These are phyloP conservation scores for Globisporangium radiosum DNA, from an alignment of 352 stramenopile species.

Conservation along the genomic window DNA sequence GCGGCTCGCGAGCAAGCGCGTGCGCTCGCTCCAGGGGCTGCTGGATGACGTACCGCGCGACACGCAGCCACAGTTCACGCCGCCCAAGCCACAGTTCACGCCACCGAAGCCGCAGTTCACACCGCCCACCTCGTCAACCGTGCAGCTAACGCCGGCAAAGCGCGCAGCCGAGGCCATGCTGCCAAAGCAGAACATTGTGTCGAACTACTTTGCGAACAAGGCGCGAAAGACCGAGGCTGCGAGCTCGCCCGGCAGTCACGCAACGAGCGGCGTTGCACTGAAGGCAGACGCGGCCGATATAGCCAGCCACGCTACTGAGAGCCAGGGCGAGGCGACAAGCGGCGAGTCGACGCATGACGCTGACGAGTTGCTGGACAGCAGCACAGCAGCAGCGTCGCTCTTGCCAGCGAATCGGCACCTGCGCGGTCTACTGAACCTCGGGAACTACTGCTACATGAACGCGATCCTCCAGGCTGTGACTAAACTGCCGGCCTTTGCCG, in stretches of 20 bases:
- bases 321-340: slow-evolving; percentile 2
- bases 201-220: slow-evolving; percentile 38
- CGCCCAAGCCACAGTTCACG: slow-evolving; percentile 9
- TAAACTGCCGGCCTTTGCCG: slow-evolving; percentile 59
- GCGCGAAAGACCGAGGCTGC: slow-evolving; percentile 7
- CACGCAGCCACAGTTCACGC: slow-evolving; percentile 10
- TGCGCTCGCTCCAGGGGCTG: slow-evolving; percentile 69
- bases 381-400: not conserved
- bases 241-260: not conserved
- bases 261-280: not conserved
- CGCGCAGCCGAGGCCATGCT: not conserved
- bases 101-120: slow-evolving; percentile 3
- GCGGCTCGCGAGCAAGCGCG: slow-evolving; percentile 54
- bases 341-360: slow-evolving; percentile 14
- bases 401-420: slow-evolving; percentile 9
- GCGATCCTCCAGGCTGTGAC: slow-evolving; percentile 85
- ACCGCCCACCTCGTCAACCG: slow-evolving; percentile 2
- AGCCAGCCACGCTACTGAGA: slow-evolving; percentile 5
- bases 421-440: slow-evolving; percentile 93
- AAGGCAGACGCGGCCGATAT: not conserved
- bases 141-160: slow-evolving; percentile 3
- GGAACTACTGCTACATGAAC: slow-evolving; percentile 94
- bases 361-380: slow-evolving; percentile 1
- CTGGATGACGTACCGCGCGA: slow-evolving; percentile 57
- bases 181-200: slow-evolving; percentile 23